Base-by-base conservation (phyloP, 2,329 filamentous ascomycete species). In the Apiospora koreana region DNA sequence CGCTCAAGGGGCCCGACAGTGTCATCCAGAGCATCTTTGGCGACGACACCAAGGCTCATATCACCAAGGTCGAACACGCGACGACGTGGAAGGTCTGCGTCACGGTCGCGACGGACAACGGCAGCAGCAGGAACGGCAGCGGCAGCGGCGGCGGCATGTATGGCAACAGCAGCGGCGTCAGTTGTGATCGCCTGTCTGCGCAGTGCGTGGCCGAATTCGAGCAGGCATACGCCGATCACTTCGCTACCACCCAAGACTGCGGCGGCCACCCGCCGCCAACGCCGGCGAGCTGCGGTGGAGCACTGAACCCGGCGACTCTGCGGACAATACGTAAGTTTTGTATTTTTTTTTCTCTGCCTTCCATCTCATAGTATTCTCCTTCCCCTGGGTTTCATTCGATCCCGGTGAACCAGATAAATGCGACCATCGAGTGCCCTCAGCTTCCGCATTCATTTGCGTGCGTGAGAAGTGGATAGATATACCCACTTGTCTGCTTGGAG, bases 1-100 rank as follows among this genome's bases (percentile, higher is more conserved):
- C 73, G 67, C 71, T 78, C 28, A 71, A 70, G 45, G 75, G 71
- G 7, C 76, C 75, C 12, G 69, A 70, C 1, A 69, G 28, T 12
- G 23, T 71, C n/a, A 65, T 76, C 7, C 73, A 70, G 10, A 45
- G 43, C 1, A 50, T 72, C 4, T 71, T 74, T 23, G 58, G 71
- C 1, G 69, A 74, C n/a, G 28, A 12, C 18, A n/a, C 75, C 41
- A 75, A 16, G 41, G 41, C 41, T 12, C 41, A 43, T 16, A 16
- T 43, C 41, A 43, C 41, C 41, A 43, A 43, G 41, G 41, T 18
- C 10, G 41, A 43, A 43, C 41, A 43, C 5, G 41, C 76, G 38
- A 77, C 76, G 1, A 77, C 76, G 42, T 78, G 76, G 76, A 77
- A 76, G 71, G 77, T 77, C 70, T 78, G 76, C 67, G 71, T 77